Percentiles rank a stretch among this genome's conserved stretches.
These are phyloP conservation scores for Penicillium samsonianum DNA, from an alignment of 495 filamentous ascomycete genomes.

Conservation along the genomic window DNA sequence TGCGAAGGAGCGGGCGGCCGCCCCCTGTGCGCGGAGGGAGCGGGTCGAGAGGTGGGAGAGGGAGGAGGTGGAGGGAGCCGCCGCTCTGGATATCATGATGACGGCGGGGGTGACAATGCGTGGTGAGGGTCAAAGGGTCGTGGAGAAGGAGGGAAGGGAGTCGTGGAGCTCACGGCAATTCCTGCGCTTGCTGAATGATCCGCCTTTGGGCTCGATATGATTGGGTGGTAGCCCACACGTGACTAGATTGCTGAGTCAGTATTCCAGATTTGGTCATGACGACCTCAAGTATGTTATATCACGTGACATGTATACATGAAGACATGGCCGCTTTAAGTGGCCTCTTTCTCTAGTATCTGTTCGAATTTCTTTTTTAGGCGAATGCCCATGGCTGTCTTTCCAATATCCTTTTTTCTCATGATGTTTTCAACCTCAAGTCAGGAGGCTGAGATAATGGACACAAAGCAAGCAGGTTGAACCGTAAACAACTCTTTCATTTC, in stretches of 20 bases:
- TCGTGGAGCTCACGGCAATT: constrained; percentile 43
- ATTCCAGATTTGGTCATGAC: constrained; percentile 17
- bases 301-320: neutral
- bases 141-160: constrained; percentile 32
- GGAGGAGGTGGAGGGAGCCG: constrained; percentile 50
- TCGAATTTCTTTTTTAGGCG: neutral
- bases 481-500: neutral
- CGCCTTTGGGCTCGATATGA: constrained; percentile 43
- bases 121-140: constrained; percentile 29
- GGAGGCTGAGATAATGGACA: neutral
- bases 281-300: constrained; percentile 6
- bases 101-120: constrained; percentile 37
- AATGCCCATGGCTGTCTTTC: neutral
- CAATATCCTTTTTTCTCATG: neutral
- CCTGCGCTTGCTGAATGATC: constrained; percentile 52
- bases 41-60: constrained; percentile 57
- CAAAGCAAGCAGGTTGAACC: too few species aligned
- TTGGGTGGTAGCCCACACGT: constrained; percentile 38
- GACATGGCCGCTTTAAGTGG: neutral
- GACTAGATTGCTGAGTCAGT: constrained; percentile 26
- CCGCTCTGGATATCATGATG: constrained; percentile 55
- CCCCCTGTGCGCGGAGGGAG: constrained; percentile 52
- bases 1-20: constrained; percentile 70
- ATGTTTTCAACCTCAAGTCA: neutral
- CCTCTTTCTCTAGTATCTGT: neutral